Base-by-base conservation (phyloP, 208 protist species). In the Leishmania amazonensis region DNA sequence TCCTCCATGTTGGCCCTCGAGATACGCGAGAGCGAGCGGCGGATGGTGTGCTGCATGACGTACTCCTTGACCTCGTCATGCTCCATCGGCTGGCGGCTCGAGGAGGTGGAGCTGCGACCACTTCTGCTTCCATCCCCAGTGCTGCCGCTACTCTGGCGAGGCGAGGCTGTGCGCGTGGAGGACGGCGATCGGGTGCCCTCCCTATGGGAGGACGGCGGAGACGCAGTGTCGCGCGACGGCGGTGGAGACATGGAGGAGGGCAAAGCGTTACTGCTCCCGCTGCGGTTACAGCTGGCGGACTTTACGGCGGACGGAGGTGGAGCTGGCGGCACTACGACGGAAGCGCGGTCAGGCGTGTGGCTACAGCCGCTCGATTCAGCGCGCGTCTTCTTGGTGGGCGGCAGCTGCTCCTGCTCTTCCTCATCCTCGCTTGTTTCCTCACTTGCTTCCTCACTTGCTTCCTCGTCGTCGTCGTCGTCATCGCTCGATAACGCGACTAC, bases 11-110 rank as follows among this genome's bases (percentile, higher is more conserved):
- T 79, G 13, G 71, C 67, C 79, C 90, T 87, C 28, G 65, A 86
- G 75, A 87, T 80, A 53, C 64, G 65, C n/a, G 73, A 64, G 11
- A 91, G 78, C 57, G 84, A 85, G 57, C 88, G 77, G 42, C 86
- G 85, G 38, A 94, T 81, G 11, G 89, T 85, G 83, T 96, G 86
- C 15, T 86, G 74, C 60, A 74, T 79, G 19, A 90, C 85, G 74
- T 90, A 96, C 51, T 45, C 83, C 64, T 90, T 54, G 74, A 96
- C 81, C 45, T 87, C 90, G 35, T 86, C 78, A 73, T 92, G 85
- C 11, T 81, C 75, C 76, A 84, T 73, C 68, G 72, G 38, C 62
- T 49, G 38, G 49, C 67, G 49, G 0, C 72, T 71, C 24, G 65
- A 67, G 42, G 78, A 54, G 58, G 75, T 65, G 57, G 75, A 80